A percentile compares a stretch with the other conserved stretches of the same genome.
Conservation (phyloP, 2,329 filamentous ascomycete species). For the Fusarium mexicanum region DNA sequence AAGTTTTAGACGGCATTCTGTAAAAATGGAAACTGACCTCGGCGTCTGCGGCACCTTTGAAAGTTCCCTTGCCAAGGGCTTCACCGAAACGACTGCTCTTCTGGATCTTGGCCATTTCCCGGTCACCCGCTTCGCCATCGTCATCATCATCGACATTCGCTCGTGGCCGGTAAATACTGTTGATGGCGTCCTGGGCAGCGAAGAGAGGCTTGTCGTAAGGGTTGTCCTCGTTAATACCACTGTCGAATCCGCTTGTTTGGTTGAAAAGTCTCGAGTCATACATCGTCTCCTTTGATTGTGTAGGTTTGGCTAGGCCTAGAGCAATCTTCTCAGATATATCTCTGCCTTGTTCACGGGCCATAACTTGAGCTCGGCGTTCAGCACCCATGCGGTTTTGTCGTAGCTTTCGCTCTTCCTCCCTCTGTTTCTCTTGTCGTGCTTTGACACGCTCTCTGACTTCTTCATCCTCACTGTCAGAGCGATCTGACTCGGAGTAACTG, state of each 20-base stretch:
- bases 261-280: slow-evolving; percentile 97
- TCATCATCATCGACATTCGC: slow-evolving; percentile 80
- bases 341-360: slow-evolving; percentile 94
- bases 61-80: slow-evolving; percentile 87
- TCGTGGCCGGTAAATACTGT: slow-evolving; percentile 88
- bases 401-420: slow-evolving; percentile 88
- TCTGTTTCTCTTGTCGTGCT: slow-evolving; percentile 78
- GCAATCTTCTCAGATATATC: slow-evolving; percentile 98
- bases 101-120: slow-evolving; percentile 87
- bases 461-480: slow-evolving; percentile 69
- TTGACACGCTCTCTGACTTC: slow-evolving; percentile 80
- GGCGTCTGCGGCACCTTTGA: slow-evolving; percentile 84
- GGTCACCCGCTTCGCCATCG: slow-evolving; percentile 81
- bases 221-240: slow-evolving; percentile 97
- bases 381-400: slow-evolving; percentile 96
- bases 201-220: slow-evolving; percentile 97
- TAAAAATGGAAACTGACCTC: slow-evolving; percentile 66
- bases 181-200: slow-evolving; percentile 93
- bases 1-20: background rate
- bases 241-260: slow-evolving; percentile 88
- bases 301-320: slow-evolving; percentile 92
- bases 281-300: slow-evolving; percentile 91
- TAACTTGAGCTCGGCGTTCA: slow-evolving; percentile 88
- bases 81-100: slow-evolving; percentile 86
- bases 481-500: slow-evolving; percentile 61